Evolutionary conservation across 805 yeast genomes (phyloP), one percentile per base, ranked within the genome.

Genomic region (Wickerhamiella australiensis): DNA sequence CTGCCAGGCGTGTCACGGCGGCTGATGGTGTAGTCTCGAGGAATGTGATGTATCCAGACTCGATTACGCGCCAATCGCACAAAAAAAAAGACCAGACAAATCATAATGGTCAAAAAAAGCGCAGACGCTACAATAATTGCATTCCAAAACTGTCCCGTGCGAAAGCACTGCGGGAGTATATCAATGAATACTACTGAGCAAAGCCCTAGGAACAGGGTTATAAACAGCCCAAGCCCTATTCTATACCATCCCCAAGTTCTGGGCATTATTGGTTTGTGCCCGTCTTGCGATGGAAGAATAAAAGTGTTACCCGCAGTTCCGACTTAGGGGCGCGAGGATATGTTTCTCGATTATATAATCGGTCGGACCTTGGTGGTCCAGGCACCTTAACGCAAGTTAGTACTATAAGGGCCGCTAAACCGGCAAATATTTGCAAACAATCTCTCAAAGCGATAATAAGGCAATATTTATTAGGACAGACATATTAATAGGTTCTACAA

Each of bases 91-190:
- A 77, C 53, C 0, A 79, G 54, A 3, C 78, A 65, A 5, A 74
- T 56, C 0, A 81, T 51, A 1, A 78, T 68, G 54, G 84, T 78
- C 1, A 77, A 65, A 2, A 79, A 85, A 57, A 84, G 72, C 5
- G 82, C 85, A 42, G 79, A 75, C 6, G 84, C 77, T 18, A 87
- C 85, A 52, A 88, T 85, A 54, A 88, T 80, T 2, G 90, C 77
- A 61, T 87, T 85, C 61, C 85, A 69, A 1, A 85, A 92, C 57
- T 83, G 77, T 52, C 76, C 75, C 11, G 77, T 69, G 1, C 81
- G 71, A 56, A 77, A 75, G 5, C 79, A 75, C 58, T 75, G 80
- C 0, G 72, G 71, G 52, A 87, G 78, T 26, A 86, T 78, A 64
- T 90, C 96, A 13, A 86, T 75, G 0, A 94, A 94, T 0, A 90